Conservation (phyloP, 768 basidiomycete species). For the Pulveroboletus frians region DNA sequence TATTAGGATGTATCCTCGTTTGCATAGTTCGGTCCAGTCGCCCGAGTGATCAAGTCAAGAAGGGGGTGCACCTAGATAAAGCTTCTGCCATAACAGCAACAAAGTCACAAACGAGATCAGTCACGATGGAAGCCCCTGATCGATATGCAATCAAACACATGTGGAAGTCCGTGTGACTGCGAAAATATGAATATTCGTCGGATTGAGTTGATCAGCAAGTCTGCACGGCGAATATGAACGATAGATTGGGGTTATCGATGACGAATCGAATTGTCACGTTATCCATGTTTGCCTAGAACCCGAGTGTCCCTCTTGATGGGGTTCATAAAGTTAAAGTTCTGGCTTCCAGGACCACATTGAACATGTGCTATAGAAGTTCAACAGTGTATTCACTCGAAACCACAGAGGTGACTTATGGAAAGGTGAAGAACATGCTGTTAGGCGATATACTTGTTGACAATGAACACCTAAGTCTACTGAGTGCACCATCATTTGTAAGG, state of each 20-base stretch:
- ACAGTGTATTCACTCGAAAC: not conserved
- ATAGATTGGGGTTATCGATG: constrained; percentile 54
- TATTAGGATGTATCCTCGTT: too few species aligned
- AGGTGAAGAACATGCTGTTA: constrained; percentile 21
- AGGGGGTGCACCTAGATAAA: too few species aligned
- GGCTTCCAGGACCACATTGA: constrained; percentile 39
- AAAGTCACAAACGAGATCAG: constrained; percentile 16
- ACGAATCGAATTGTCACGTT: constrained; percentile 53
- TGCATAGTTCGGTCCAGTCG: too few species aligned
- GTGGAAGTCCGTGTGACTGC: constrained; percentile 23
- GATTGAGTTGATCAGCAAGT: not conserved
- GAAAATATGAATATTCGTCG: not conserved
- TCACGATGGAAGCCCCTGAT: not conserved
- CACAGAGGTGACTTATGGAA: constrained; percentile 8
- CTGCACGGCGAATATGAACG: constrained; percentile 7
- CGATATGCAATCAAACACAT: constrained; percentile 4
- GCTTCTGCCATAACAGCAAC: constrained; percentile 20
- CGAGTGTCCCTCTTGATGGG: constrained; percentile 50
- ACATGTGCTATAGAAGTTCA: constrained; percentile 31
- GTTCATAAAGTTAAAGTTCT: constrained; percentile 40
- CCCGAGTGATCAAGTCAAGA: too few species aligned
- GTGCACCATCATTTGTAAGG: constrained; percentile 14
- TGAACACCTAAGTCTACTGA: constrained; percentile 31
- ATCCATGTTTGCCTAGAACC: constrained; percentile 28
- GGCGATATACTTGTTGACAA: not conserved